phyloP scores from a whole-genome alignment of 1,284 basidiomycete genomes.

The Irpex sp. region DNA sequence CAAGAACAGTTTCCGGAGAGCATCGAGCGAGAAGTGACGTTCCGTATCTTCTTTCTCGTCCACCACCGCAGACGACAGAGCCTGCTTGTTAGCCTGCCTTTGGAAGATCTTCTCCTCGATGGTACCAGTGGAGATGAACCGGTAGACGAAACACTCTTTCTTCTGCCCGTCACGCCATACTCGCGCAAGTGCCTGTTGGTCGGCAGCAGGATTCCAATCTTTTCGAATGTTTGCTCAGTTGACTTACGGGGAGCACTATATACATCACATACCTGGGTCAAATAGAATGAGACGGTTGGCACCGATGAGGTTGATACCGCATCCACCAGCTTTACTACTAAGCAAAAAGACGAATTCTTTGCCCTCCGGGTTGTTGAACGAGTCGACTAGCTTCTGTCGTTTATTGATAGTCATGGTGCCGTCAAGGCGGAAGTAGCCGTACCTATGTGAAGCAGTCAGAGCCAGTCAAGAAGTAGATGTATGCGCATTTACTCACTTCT shows the following conservation, averaged over 20 bases:
- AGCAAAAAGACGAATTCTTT: constrained; percentile 96
- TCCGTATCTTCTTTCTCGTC: constrained; percentile 97
- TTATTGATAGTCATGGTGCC: constrained; percentile 94
- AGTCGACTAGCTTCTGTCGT: constrained; percentile 95
- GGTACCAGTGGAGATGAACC: constrained; percentile 96
- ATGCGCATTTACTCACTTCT: constrained; percentile 55
- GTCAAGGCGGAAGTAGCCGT: constrained; percentile 91
- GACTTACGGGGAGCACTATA: neutral
- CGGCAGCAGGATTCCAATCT: constrained; percentile 99
- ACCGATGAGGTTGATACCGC: constrained; percentile 97
- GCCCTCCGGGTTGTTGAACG: constrained; percentile 94
- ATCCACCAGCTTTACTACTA: constrained; percentile 96
- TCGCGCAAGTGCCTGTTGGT: constrained; percentile 97
- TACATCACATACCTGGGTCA: constrained; percentile 73
- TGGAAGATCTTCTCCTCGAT: constrained; percentile 99
- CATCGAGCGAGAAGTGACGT: constrained; percentile 91
- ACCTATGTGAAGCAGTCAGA: constrained; percentile 43
- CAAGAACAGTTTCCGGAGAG: constrained; percentile 87
- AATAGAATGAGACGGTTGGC: constrained; percentile 96
- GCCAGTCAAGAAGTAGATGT: neutral
- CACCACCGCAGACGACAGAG: constrained; percentile 94
- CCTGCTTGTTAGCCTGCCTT: constrained; percentile 93
- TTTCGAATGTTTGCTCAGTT: constrained; percentile 6
- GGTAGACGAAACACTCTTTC: constrained; percentile 99
- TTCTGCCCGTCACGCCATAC: constrained; percentile 99